Evolutionary conservation across 2,329 filamentous ascomycete species (phyloP).

Genomic region (Parastagonospora nodorum): DNA sequence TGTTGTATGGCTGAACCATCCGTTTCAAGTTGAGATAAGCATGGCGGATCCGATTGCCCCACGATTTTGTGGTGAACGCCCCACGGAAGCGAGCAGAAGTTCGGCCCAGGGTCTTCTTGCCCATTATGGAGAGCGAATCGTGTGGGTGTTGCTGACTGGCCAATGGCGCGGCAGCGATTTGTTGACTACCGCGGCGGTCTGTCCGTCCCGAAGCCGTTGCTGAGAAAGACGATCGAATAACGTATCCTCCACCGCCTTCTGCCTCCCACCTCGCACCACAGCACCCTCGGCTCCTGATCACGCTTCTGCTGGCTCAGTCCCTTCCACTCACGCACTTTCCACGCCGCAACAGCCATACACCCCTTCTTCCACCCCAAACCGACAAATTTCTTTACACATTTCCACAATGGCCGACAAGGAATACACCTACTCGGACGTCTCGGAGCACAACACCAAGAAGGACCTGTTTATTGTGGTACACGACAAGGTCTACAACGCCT

Average conservation of each 20-base stretch:
- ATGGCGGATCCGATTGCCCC: background rate
- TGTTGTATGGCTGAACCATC: background rate
- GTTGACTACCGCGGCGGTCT: conserved; percentile 9
- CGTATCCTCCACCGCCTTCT: conserved; percentile 15
- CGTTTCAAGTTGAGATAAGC: background rate
- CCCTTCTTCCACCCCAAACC: background rate
- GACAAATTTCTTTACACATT: conserved; percentile 4
- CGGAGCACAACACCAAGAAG: conserved; percentile 68
- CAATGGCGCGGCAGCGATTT: conserved; percentile 23
- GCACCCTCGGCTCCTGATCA: conserved; percentile 1
- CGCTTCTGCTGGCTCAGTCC: background rate
- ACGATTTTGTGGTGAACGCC: background rate
- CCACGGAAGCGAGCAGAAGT: background rate
- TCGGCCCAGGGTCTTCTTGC: conserved; percentile 16
- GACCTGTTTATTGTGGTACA: conserved; percentile 90
- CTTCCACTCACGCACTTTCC: background rate
- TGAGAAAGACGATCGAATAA: conserved; percentile 1
- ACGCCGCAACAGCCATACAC: background rate
- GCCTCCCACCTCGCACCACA: conserved; percentile 9
- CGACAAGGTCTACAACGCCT: conserved; percentile 92
- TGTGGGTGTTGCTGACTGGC: conserved; percentile 3
- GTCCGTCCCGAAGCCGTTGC: background rate
- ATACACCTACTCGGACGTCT: conserved; percentile 49
- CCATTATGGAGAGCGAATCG: conserved; percentile 10
- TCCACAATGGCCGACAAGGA: conserved; percentile 46